Evolutionary conservation across 2,329 filamentous ascomycete genomes (phyloP), one percentile per base, ranked within the genome.

Genomic region (Dactylellina drechsleri): DNA sequence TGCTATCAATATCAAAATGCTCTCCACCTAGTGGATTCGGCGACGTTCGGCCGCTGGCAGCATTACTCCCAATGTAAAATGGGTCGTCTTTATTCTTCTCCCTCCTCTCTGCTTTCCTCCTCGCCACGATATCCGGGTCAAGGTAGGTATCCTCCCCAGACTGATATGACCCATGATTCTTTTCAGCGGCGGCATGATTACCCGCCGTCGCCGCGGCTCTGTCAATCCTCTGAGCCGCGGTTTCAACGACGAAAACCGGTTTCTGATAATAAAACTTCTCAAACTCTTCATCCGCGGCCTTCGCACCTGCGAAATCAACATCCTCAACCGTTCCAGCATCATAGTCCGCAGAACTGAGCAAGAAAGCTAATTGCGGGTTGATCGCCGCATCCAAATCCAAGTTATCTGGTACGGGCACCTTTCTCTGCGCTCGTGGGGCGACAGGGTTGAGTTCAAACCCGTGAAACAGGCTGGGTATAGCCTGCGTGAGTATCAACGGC

Each of bases 381-480:
- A 99, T 94, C 0, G 92, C 89, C 59, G 89, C 86, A 79, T 96
- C 90, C 4, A 98, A 85, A 80, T 95, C 90, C 4, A 99, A 84
- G 1, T 87, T 89, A 5, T 87, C 85, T 0, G 93, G 93, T 15
- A 92, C 80, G 0, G 93, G 92, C 0, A 99, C 93, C 79, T 97
- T 96, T 60, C 86, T 87, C 80, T 98, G 92, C 2, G 95, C 94
- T 52, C 88, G 89, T 2, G 84, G 81, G 0, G 95, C 92, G 8
- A 99, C 94, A 0, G 95, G 96, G 78, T 98, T 97, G 41, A 99
- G 85, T 77, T 97, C 93, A 83, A 92, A 89, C 0, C 93, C 93
- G 4, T 86, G 85, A 81, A 98, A 98, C 1, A 99, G 85, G 1
- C 90, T 90, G 0, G 95, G 94, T 66, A 99, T 92, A 2, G 93